phyloP scores from a whole-genome alignment of 2,329 filamentous ascomycete genomes.

The Xylaria multiplex region DNA sequence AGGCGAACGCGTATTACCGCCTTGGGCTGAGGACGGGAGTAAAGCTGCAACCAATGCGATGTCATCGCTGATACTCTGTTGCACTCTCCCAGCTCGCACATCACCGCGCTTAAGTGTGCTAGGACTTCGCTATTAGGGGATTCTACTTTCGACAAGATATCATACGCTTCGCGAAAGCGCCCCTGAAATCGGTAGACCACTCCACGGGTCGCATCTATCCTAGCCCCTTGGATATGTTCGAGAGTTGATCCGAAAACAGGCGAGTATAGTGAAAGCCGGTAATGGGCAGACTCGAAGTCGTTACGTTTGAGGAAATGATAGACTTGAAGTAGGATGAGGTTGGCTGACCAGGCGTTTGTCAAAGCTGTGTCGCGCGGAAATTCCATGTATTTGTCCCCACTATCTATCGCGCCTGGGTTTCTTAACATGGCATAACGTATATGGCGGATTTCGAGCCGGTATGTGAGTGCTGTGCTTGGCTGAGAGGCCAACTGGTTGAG shows the following conservation, averaged over 20 bases:
- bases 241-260: not conserved
- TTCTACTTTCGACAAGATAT: not conserved
- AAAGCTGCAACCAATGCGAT: not conserved
- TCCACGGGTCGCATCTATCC: not conserved
- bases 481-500: not conserved
- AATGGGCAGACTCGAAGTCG: not conserved
- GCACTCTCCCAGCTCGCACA: not conserved
- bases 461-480: not conserved
- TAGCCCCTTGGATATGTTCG: not conserved
- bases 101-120: not conserved
- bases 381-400: not conserved
- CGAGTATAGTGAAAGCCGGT: not conserved
- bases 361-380: not conserved
- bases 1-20: not conserved
- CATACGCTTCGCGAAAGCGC: not conserved
- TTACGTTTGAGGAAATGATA: not conserved
- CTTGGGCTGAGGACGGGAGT: not conserved
- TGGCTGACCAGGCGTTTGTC: not conserved
- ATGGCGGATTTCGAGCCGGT: not conserved
- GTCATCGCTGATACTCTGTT: not conserved
- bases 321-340: not conserved
- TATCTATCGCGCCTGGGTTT: not conserved
- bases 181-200: conserved; percentile 1
- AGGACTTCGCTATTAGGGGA: not conserved
- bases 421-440: not conserved